Evolutionary conservation across 768 basidiomycete species (phyloP).

Genomic region (Terana coerulea): DNA sequence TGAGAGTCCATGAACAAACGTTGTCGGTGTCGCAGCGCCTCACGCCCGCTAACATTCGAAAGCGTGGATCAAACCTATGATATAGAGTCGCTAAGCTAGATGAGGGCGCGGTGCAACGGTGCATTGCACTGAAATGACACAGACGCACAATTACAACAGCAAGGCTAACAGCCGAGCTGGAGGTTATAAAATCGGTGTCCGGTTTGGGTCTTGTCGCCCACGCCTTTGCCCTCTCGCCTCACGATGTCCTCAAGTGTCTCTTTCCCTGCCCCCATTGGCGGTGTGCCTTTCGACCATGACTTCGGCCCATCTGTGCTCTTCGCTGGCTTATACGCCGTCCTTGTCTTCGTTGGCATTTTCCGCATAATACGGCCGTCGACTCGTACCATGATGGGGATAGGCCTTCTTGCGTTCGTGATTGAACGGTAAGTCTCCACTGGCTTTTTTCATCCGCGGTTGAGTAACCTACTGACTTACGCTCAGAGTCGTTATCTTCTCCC

Average conservation of each 20-base stretch:
- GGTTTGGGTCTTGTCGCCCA: too few species aligned
- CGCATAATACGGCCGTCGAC: slow-evolving; percentile 9
- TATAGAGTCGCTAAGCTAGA: too few species aligned
- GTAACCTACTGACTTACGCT: not conserved
- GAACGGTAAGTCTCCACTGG: slow-evolving; percentile 18
- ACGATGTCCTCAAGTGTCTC: slow-evolving; percentile 3
- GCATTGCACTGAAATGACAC: too few species aligned
- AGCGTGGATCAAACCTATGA: too few species aligned
- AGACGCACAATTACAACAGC: too few species aligned
- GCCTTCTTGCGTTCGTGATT: slow-evolving; percentile 11
- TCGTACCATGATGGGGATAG: slow-evolving; percentile 13
- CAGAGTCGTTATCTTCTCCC: not conserved
- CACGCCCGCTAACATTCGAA: too few species aligned
- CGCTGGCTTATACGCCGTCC: slow-evolving; percentile 14
- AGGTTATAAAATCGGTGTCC: too few species aligned
- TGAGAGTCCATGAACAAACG: too few species aligned
- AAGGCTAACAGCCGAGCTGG: too few species aligned
- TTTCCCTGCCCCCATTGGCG: slow-evolving; percentile 11
- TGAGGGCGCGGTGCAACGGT: too few species aligned
- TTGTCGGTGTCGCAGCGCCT: too few species aligned
- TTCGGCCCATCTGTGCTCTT: slow-evolving; percentile 24
- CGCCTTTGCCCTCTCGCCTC: too few species aligned
- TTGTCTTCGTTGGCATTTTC: slow-evolving; percentile 15
- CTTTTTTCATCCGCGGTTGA: not conserved
- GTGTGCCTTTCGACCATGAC: slow-evolving; percentile 13